Base-by-base conservation (phyloP, 1,284 basidiomycete species). In the Puccinia hordei region DNA sequence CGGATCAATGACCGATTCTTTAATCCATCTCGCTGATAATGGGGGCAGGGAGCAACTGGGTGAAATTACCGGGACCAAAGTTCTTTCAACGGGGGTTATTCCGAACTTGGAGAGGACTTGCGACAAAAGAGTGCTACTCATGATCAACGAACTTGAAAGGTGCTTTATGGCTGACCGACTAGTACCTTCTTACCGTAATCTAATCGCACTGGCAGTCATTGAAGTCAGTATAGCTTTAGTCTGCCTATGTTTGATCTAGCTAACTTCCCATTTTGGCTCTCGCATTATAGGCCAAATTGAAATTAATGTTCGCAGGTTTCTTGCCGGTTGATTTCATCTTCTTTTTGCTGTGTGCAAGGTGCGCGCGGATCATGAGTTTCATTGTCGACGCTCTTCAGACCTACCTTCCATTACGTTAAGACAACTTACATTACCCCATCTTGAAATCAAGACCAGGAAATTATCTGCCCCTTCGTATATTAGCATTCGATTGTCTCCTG, bases 161-260 rank as follows among this genome's bases (percentile, higher is more conserved):
- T 95, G 95, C 85, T 91, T 94, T 81, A 94, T 91, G 82, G 93
- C 98, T 89, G 97, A 99, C 86, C 89, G 94, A 80, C 88, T 99
- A 22, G 95, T 99, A 78, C 94, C 97, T 2, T 97, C 95, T 4
- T 92, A 91, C 81, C 94, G 98, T 84, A 99, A 99, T 84, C 90
- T 95, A 33, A 91, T 99, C 55, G 95, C 95, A 0, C 89, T 94
- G 76, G 94, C 96, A 41, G 91, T 91, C 3, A 87, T 98, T 73
- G 93, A 95, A 89, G 93, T 94, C 82, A 82, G 89, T 85, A 33
- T 41, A 55, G 3, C 55, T 59, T 57, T 9, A 72, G 30, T 30
- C 19, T 6, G 63, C 19, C 10, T 17, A 15, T 61, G 13, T 49
- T 72, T 51, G 10, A 27, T 72, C 27, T 3, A 27, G 33, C 49